Base-by-base conservation (phyloP, 169 alveolate species). In the Plasmodium coatneyi region DNA sequence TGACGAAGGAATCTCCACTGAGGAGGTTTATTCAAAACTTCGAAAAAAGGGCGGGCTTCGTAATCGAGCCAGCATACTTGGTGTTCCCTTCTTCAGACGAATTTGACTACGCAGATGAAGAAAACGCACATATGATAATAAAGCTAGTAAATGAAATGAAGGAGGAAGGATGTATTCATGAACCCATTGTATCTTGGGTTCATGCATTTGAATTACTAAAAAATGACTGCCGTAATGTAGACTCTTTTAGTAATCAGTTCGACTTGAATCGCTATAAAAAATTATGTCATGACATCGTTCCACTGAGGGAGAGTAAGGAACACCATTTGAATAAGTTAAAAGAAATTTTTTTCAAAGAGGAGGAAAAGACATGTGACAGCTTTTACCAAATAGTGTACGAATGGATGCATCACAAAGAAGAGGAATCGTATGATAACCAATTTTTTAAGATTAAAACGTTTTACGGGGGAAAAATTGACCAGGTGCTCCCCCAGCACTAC, bases 101-200 rank as follows among this genome's bases (percentile, higher is more conserved):
- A 1, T 89, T 79, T 54, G 72, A 89, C 71, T 89, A 89, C 30
- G 90, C 56, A 56, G 34, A 41, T 19, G 90, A 89, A 66, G 90
- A 89, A 43, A 89, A 89, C 46, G 32, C 66, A 39, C 28, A 79
- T 54, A 34, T 56, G 16, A 43, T 89, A 41, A 80, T 89, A 14
- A 79, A 89, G 7, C 82, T 89, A 79, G 52, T 89, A 19, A 87
- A 89, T 5, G 30, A 34, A 19, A 60, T 89, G 54, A 89, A 89
- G 81, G 19, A 22, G 22, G 83, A 89, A 79, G 82, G 72, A 66
- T 79, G 9, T 49, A 80, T 89, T 71, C 32, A 89, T 39, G 89
- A 89, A 5, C 94, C 94, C 7, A 66, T 89, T 79, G 71, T 79
- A 1, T 89, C 94, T 36, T 89, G 94, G 94, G 34, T 89, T 60